Evolutionary conservation across 177 flowering plant genomes (phyloP), one percentile per base, ranked within the genome.

Genomic region (Vitis hybrid): DNA sequence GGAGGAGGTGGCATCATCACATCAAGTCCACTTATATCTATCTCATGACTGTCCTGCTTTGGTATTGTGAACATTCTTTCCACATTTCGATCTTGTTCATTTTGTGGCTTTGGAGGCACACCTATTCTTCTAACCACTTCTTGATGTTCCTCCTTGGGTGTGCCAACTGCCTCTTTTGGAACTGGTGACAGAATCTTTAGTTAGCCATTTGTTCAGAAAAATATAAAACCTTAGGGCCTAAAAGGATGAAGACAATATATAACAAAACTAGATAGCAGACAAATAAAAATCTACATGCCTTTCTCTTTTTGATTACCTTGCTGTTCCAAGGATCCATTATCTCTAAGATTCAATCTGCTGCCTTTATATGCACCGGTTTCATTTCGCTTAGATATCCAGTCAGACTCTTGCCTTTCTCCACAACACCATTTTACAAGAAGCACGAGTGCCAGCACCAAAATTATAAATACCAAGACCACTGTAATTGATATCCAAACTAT

Each of bases 401-500:
- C 76, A 18, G 52, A 75, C 50, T 50, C 75, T 78, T 73, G 59
- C 70, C 83, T 81, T 74, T 72, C 45, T 73, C 75, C 78, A 73
- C 76, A 71, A 75, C 80, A 83, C 73, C 69, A 80, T 68, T 83
- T 78, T 61, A 82, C 49, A 15, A 71, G 71, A 65, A 91, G 71
- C 54, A 80, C 59, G 63, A 82, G 20, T 60, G 57, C 86, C 26
- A 88, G 66, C 59, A 64, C 79, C 49, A 86, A 22, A 15, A 84
- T 56, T 54, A 82, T 52, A 69, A 84, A 53, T n/a, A 76, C 8
- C 5, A 90, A n/a, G 1, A 76, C 82, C n/a, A 77, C 97, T 1
- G 75, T 84, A 66, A 86, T 67, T 31, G 83, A 76, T 74, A 83
- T 71, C 80, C 77, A 82, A 63, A 86, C 73, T 12, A 89, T 59